phyloP scores from a whole-genome alignment of 176 grass and related monocot genomes.

The Bonia amplexicaulis region DNA sequence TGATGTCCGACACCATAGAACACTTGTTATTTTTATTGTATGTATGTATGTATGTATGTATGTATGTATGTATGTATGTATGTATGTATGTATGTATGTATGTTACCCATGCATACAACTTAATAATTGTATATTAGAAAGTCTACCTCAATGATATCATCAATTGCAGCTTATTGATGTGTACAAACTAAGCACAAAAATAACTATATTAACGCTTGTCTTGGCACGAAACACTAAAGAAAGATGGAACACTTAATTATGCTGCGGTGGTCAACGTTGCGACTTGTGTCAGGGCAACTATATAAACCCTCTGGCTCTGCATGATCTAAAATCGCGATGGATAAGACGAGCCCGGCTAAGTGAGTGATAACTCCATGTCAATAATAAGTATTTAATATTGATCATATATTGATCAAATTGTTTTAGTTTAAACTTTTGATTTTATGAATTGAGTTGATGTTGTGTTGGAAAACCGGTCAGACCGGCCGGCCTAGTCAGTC shows the following conservation, averaged over 20 bases:
- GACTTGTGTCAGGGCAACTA: not conserved
- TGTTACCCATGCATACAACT: not conserved
- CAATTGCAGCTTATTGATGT: not conserved
- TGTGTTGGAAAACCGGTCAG: no score
- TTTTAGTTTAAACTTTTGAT: no score
- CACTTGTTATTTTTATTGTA: no score
- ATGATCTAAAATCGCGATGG: not conserved
- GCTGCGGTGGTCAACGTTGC: not conserved
- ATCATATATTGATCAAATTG: no score
- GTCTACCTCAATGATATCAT: not conserved
- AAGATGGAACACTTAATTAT: not conserved
- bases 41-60: no score
- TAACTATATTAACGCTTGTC: not conserved
- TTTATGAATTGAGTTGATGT: no score
- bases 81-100: not conserved
- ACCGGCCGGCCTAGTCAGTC: no score
- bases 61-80: no score
- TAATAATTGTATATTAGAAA: not conserved
- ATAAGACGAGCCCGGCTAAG: not conserved
- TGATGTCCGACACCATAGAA: no score
- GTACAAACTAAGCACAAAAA: not conserved
- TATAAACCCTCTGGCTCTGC: no score
- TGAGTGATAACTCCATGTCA: no score
- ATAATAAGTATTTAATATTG: no score
- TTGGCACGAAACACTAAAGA: not conserved